phyloP scores from a whole-genome alignment of 2,329 filamentous ascomycete species.

The Bretziella fagacearum region DNA sequence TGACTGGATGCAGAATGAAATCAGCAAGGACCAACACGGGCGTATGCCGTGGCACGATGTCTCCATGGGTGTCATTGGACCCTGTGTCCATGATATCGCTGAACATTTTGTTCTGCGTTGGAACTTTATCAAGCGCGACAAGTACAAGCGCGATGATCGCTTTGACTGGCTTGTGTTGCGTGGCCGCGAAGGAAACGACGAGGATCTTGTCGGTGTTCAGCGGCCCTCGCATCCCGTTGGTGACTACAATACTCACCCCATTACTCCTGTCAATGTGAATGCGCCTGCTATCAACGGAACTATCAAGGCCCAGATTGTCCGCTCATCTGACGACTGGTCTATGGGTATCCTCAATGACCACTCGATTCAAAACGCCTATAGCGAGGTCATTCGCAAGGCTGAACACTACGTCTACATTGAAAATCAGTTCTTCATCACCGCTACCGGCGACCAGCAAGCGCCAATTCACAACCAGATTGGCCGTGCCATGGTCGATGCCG shows the following conservation, averaged over 20 bases:
- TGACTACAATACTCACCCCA: conserved; percentile 67
- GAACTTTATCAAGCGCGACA: conserved; percentile 96
- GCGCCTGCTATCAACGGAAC: conserved; percentile 48
- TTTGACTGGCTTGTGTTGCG: conserved; percentile 77
- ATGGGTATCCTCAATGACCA: conserved; percentile 74
- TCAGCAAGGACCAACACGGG: conserved; percentile 79
- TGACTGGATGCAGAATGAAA: conserved; percentile 84
- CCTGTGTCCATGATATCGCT: conserved; percentile 81
- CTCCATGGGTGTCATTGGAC: conserved; percentile 76
- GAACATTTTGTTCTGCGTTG: conserved; percentile 89
- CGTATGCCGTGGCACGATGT: conserved; percentile 99
- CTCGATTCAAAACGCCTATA: conserved; percentile 76
- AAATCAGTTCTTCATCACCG: conserved; percentile 96
- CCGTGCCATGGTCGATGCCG: conserved; percentile 75
- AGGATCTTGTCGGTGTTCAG: conserved; percentile 77
- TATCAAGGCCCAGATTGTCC: conserved; percentile 67
- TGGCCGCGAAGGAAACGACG: conserved; percentile 58
- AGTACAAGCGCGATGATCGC: conserved; percentile 75
- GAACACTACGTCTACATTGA: conserved; percentile 95
- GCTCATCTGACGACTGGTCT: conserved; percentile 85
- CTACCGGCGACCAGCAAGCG: conserved; percentile 71
- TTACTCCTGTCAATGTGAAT: conserved; percentile 52
- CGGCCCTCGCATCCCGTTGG: conserved; percentile 78
- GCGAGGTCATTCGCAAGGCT: conserved; percentile 68
- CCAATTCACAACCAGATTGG: conserved; percentile 84